Conservation (phyloP, 2,329 filamentous ascomycete species). For the Moelleriella libera region DNA sequence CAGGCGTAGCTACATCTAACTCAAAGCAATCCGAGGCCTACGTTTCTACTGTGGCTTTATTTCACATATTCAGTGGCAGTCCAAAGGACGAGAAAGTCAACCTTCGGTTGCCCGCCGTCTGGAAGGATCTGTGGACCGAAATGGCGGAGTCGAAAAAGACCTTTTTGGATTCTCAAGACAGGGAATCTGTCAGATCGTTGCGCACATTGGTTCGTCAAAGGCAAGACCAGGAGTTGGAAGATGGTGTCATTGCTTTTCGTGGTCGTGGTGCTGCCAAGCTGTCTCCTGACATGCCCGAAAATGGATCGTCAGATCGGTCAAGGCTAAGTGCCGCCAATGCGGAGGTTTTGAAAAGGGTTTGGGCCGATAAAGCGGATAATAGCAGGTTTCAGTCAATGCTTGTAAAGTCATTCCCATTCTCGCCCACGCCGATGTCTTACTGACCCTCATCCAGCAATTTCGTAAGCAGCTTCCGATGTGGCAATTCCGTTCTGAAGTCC, state of each 20-base stretch:
- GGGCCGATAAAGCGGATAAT: constrained; percentile 41
- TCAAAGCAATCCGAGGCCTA: constrained; percentile 75
- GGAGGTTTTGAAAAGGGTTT: constrained; percentile 42
- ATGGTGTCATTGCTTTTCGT: constrained; percentile 66
- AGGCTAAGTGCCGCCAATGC: constrained; percentile 23
- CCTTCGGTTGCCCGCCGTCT: constrained; percentile 61
- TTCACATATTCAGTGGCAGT: constrained; percentile 64
- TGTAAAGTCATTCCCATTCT: constrained; percentile 18
- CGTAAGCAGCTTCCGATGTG: constrained; percentile 83
- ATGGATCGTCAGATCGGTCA: constrained; percentile 28
- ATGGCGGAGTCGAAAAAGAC: constrained; percentile 57
- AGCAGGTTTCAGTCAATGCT: constrained; percentile 68
- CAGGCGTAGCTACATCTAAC: constrained; percentile 57
- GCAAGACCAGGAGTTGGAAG: constrained; percentile 54
- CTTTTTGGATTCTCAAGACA: constrained; percentile 56
- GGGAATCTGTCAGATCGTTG: constrained; percentile 51
- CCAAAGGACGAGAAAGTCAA: constrained; percentile 77
- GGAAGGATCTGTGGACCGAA: constrained; percentile 78
- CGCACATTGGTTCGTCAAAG: constrained; percentile 56
- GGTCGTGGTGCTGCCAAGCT: constrained; percentile 36
- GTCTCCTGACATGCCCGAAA: constrained; percentile 33
- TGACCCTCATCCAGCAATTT: constrained; percentile 24
- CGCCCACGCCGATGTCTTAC: neutral
- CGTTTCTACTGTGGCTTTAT: constrained; percentile 68
- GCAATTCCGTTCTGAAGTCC: constrained; percentile 64